Evolutionary conservation across 495 filamentous ascomycete species (phyloP).

Genomic region (Xylaria sp.): DNA sequence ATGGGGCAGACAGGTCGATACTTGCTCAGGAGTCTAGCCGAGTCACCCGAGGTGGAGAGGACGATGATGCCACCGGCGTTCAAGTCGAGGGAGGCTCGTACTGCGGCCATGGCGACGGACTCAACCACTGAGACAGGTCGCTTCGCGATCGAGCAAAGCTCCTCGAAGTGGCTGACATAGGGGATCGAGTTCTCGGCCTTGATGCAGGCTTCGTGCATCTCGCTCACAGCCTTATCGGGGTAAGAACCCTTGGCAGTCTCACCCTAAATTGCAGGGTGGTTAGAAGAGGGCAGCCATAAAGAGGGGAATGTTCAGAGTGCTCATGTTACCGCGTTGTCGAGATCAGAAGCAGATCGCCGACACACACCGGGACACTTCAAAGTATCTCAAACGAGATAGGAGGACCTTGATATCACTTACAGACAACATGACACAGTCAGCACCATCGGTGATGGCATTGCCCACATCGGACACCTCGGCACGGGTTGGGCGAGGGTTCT

Average conservation of each 20-base stretch:
- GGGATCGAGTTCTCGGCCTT: slow-evolving; percentile 95
- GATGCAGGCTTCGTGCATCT: slow-evolving; percentile 98
- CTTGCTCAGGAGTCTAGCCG: slow-evolving; percentile 94
- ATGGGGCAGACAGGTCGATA: slow-evolving; percentile 98
- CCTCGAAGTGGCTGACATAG: slow-evolving; percentile 95
- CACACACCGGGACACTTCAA: neutral
- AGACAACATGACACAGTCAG: slow-evolving; percentile 99
- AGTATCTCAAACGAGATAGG: neutral
- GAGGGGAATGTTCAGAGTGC: neutral
- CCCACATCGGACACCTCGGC: slow-evolving; percentile 98
- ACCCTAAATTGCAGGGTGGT: slow-evolving; percentile 49
- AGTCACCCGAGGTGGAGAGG: slow-evolving; percentile 87
- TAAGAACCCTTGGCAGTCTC: slow-evolving; percentile 99
- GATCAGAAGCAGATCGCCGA: neutral
- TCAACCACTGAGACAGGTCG: slow-evolving; percentile 86
- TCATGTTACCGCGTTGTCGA: neutral
- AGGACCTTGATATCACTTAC: slow-evolving; percentile 17
- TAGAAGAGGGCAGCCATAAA: neutral
- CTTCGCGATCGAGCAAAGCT: slow-evolving; percentile 80
- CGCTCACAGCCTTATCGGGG: slow-evolving; percentile 86
- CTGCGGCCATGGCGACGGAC: slow-evolving; percentile 94
- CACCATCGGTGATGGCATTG: slow-evolving; percentile 96
- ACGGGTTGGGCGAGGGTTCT: slow-evolving; percentile 96
- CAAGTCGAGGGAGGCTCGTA: slow-evolving; percentile 91
- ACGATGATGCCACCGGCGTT: slow-evolving; percentile 95